Base-by-base conservation (phyloP, 176 grass and related monocot genomes). In the Zea luxurians region DNA sequence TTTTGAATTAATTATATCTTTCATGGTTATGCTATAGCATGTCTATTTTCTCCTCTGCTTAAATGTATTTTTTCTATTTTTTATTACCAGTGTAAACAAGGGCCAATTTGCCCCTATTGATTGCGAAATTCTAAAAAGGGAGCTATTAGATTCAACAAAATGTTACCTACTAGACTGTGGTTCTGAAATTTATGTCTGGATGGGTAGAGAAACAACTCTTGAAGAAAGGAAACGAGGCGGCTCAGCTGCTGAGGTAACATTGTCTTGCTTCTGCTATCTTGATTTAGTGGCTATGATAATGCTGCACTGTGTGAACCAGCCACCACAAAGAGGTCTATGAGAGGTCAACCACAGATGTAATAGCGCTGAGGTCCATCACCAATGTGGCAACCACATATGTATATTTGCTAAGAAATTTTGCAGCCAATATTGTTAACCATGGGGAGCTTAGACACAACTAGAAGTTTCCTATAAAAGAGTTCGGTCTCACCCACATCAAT, bases 161-260 rank as follows among this genome's bases (percentile, higher is more conserved):
- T 98, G 96, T 77, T 98, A 92, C 76, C 74, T 98, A 68, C 78
- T 98, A 78, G 92, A 98, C 64, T 95, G 89, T 59, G 87, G 88
- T 66, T 71, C 85, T 61, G 96, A 98, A 92, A 85, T 95, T 83
- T 98, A 82, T 89, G 87, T 89, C 65, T 98, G 92, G 96, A 95
- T 94, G 88, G 96, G 96, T 70, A 86, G 96, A 91, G 91, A 91
- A 85, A 95, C 92, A 61, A 80, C 87, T 16, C 75, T 98, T 7
- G 90, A 94, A 85, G 87, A 91, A 66, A 92, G 96, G 86, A 98
- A 98, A 88, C 73, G 54, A 86, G 92, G 89, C 73, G 87, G 96
- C 54, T 83, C 90, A 66, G 89, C 85, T 77, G 96, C 96, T 61
- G 96, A 98, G 83, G 96, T 98, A 88, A 88, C 6, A 64, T 20